Base-by-base conservation (phyloP, 768 basidiomycete species). In the Trametes punicea region DNA sequence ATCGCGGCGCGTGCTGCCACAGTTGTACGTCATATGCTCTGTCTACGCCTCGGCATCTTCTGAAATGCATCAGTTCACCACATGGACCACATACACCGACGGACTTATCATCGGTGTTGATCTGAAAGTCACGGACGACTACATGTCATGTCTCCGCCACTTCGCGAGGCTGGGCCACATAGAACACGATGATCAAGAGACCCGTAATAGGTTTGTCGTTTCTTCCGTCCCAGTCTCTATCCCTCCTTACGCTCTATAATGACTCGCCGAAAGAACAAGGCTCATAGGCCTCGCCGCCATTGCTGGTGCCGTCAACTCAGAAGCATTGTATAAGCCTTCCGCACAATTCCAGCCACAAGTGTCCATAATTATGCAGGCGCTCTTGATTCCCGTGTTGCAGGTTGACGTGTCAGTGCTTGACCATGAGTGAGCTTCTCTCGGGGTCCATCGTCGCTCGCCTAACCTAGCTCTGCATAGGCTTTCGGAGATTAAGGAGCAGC, bases 41-140 rank as follows among this genome's bases (percentile, higher is more conserved):
- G n/a, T 42, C 20, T 18, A 21, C 45, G 27, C 36, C 2, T 20
- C 1, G 33, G 54, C n/a, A 46, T 33, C 13, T 64, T 6, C 57
- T 31, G 31, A 41, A 2, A 1, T 8, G 10, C 16, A n/a, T 29
- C 63, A 94, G 88, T 93, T 96, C 64, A 90, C 87, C 3, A 87
- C 92, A 1, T 98, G 92, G 88, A 87, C 88, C 18, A 94, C 93
- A 15, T 97, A 86, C 62, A 93, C 94, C 20, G 88, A 95, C 62
- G 92, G 93, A 0, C 84, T 85, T 51, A 75, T 89, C 36, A 84
- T 95, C 59, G 90, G 89, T 25, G 82, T 86, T 11, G 93, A 96
- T 65, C 81, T 80, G 52, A 71, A 66, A 27, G 73, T 91, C 46
- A 89, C 90, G 0, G 74, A 75, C 25, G 79, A 85, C 54, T 96